Evolutionary conservation across 2,329 filamentous ascomycete genomes (phyloP).

Genomic region (Didymella pinodella): DNA sequence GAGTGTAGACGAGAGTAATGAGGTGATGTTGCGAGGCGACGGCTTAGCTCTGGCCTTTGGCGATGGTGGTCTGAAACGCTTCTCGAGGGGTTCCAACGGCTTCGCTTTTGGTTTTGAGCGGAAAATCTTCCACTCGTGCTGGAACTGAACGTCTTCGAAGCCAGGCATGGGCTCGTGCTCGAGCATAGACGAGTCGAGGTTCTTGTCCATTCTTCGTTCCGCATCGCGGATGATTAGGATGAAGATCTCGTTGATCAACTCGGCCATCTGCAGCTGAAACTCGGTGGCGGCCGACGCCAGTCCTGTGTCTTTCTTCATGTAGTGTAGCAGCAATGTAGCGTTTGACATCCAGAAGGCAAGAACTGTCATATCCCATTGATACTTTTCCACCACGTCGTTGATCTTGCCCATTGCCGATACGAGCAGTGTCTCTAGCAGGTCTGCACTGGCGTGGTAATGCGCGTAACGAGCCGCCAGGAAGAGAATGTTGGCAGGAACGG

Average conservation of each 20-base stretch:
- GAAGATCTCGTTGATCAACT: conserved; percentile 97
- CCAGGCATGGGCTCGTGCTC: conserved; percentile 98
- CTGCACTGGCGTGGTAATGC: conserved; percentile 90
- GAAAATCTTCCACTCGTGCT: conserved; percentile 98
- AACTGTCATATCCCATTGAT: conserved; percentile 99
- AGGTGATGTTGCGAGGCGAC: conserved; percentile 93
- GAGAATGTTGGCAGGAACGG: conserved; percentile 94
- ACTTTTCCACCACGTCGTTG: conserved; percentile 91
- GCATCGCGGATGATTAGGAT: conserved; percentile 97
- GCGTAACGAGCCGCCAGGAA: conserved; percentile 96
- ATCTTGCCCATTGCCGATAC: conserved; percentile 93
- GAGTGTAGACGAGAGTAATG: conserved; percentile 90
- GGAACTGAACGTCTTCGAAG: conserved; percentile 95
- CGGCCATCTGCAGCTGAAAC: conserved; percentile 91
- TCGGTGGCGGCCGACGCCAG: conserved; percentile 81
- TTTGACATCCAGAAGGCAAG: conserved; percentile 99
- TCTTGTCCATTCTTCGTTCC: conserved; percentile 94
- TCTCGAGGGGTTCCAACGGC: conserved; percentile 82
- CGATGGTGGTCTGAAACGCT: conserved; percentile 88
- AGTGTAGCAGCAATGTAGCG: conserved; percentile 91
- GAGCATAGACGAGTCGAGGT: conserved; percentile 90
- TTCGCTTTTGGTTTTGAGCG: conserved; percentile 90
- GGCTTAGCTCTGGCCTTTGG: conserved; percentile 92
- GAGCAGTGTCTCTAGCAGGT: conserved; percentile 82
- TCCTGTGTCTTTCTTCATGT: conserved; percentile 91